Conservation (phyloP, 2,329 filamentous ascomycete genomes). For the Fusarium nanum region DNA sequence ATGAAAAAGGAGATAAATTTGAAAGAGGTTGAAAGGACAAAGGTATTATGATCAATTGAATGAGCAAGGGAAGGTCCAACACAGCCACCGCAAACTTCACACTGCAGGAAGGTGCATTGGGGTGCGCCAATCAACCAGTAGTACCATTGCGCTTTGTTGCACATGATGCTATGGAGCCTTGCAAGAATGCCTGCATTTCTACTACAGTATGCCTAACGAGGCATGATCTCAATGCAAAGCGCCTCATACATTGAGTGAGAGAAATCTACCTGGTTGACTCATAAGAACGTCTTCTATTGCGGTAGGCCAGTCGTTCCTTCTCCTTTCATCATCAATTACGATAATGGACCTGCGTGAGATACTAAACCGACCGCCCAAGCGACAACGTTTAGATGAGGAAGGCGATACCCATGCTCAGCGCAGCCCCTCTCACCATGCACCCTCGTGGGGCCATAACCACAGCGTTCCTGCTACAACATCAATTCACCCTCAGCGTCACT, state of each 20-base stretch:
- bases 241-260: too few relatives aligned
- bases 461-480: too few relatives aligned
- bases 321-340: background rate
- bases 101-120: background rate
- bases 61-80: background rate
- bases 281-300: background rate
- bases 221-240: too few relatives aligned
- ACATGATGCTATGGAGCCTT: too few relatives aligned
- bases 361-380: background rate
- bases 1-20: rapidly evolving
- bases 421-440: too few relatives aligned
- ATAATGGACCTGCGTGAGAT: background rate
- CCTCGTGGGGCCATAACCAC: background rate
- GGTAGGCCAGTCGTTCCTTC: background rate
- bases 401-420: background rate
- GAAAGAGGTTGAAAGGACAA: background rate
- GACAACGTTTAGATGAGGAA: background rate
- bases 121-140: background rate
- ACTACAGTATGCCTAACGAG: background rate
- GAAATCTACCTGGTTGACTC: too few relatives aligned
- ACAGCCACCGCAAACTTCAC: conserved; percentile 8
- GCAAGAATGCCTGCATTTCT: too few relatives aligned
- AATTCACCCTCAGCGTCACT: rapidly evolving
- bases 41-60: background rate
- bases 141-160: rapidly evolving